Percentiles rank a stretch among this genome's conserved stretches.
Evolutionary conservation across 2,329 filamentous ascomycete species (phyloP).

Genomic region (Colletotrichum limetticola): DNA sequence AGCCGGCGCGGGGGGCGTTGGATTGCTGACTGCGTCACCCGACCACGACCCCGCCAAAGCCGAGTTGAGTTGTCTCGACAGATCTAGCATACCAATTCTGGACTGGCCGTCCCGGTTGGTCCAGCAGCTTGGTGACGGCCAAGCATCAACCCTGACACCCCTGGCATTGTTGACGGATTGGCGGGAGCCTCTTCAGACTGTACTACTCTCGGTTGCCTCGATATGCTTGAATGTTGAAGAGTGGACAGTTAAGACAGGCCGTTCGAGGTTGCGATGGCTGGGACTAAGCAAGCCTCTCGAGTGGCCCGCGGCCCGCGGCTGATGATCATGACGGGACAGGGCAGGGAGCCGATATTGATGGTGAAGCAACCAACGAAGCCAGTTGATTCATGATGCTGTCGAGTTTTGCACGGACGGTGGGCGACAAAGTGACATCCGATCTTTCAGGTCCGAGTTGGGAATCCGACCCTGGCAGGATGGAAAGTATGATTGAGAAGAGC

Average conservation of each 20-base stretch:
- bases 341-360: slow-evolving; percentile 22
- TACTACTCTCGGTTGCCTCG: not conserved
- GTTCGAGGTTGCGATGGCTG: slow-evolving; percentile 1
- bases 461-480: not conserved
- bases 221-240: slow-evolving; percentile 4
- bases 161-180: slow-evolving; percentile 5
- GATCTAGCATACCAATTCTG: slow-evolving; percentile 9
- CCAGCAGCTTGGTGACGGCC: slow-evolving; percentile 18
- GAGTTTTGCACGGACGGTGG: slow-evolving; percentile 22
- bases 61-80: slow-evolving; percentile 21
- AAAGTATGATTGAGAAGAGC: slow-evolving; percentile 1
- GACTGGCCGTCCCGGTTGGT: slow-evolving; percentile 16
- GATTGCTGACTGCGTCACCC: slow-evolving; percentile 29
- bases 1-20: slow-evolving; percentile 15
- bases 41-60: slow-evolving; percentile 23
- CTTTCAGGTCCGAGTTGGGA: slow-evolving; percentile 22
- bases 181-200: slow-evolving; percentile 8
- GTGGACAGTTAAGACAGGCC: slow-evolving; percentile 1
- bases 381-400: not conserved
- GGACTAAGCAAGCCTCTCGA: slow-evolving; percentile 29
- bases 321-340: slow-evolving; percentile 33
- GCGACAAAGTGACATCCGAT: slow-evolving; percentile 30
- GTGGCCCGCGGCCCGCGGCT: slow-evolving; percentile 31
- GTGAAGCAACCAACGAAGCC: slow-evolving; percentile 30
- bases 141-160: slow-evolving; percentile 25